Percentiles rank a stretch among this genome's conserved stretches.
These are phyloP conservation scores for Perkinsus olseni DNA, from an alignment of 169 alveolate species.

Conservation along the genomic window DNA sequence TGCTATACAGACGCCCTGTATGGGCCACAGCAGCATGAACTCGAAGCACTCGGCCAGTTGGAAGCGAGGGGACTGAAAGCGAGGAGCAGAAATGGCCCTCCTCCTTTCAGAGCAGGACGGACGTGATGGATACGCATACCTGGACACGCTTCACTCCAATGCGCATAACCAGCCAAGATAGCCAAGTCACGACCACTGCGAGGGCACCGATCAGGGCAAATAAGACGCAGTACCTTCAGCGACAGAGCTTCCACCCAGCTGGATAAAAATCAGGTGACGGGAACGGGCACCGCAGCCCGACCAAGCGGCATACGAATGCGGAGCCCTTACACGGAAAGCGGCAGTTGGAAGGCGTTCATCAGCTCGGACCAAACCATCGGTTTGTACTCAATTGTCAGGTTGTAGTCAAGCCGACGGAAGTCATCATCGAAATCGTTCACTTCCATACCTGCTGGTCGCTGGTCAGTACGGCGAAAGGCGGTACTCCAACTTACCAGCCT, in stretches of 20 bases:
- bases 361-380: slow-evolving; percentile 15
- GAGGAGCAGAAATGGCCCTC: neutral
- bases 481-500: neutral
- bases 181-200: neutral
- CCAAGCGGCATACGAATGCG: too few species aligned
- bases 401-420: neutral
- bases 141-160: neutral
- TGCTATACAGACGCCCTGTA: slow-evolving; percentile 8
- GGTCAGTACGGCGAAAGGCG: neutral
- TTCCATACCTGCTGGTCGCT: neutral
- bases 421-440: neutral
- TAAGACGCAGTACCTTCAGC: neutral
- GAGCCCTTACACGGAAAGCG: neutral
- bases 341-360: slow-evolving; percentile 14
- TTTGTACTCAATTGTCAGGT: neutral
- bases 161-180: slow-evolving; percentile 8
- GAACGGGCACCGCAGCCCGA: too few species aligned
- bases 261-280: too few species aligned
- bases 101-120: too few species aligned
- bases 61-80: neutral
- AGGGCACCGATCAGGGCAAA: slow-evolving; percentile 7
- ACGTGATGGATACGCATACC: neutral
- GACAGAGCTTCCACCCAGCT: too few species aligned
- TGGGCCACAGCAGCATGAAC: slow-evolving; percentile 12
- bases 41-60: neutral